Evolutionary conservation across 495 filamentous ascomycete genomes (phyloP), one percentile per base, ranked within the genome.

Genomic region (Achaetomiella virescens): DNA sequence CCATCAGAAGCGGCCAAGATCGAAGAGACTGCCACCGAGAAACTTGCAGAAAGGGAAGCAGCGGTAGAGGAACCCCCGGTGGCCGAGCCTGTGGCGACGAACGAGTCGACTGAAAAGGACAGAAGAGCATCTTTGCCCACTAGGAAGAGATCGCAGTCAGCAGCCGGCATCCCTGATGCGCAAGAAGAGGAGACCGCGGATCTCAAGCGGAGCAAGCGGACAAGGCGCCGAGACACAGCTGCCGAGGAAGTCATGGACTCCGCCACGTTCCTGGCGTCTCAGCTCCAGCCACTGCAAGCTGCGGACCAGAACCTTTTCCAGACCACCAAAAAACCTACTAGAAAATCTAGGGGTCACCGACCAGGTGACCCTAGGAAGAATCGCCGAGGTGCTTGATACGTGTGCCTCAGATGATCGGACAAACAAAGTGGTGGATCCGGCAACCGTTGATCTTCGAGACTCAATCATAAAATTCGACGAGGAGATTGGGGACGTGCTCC

Each of bases 191-290:
- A 81, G 41, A 70, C 87, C 56, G 81, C 78, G 9, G 81, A 84
- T 5, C 79, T 87, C 43, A 82, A 85, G 62, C 83, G 90, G 62
- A 95, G 89, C 71, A 91, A 92, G 64, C 80, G 91, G 45, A 89
- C 88, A 25, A 81, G 89, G 57, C 85, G 88, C 25, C 80, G 90
- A 35, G 90, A 91, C 47, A 87, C 84, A 6, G 82, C 83, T 55
- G 81, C 80, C 58, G 89, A 88, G 6, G 88, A 89, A 21, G 79
- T 70, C 5, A 78, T 85, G 58, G 86, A 91, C 55, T 80, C 82
- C 31, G 76, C 78, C n/a, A 86, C 82, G 11, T 83, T 88, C 54
- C 82, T 84, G 52, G 84, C 87, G 48, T 84, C 86, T 47, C 83
- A 88, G 51, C 70, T 95, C 5, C 81, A 86, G 60, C 72, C 77